phyloP scores from a whole-genome alignment of 169 alveolate species.

The Plasmodium yoelii region DNA sequence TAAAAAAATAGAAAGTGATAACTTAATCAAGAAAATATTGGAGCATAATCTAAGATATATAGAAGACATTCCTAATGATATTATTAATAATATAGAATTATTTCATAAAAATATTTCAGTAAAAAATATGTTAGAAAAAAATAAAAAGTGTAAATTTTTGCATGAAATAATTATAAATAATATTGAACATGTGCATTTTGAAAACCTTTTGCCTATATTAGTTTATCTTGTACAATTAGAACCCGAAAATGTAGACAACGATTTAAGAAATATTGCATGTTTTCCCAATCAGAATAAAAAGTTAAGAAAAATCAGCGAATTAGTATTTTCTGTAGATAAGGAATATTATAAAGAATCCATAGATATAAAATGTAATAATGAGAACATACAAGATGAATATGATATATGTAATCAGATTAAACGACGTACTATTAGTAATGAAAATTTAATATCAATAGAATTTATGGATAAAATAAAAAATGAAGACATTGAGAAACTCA shows the following conservation, averaged over 20 bases:
- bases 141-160: constrained; percentile 16
- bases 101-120: not conserved
- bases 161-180: constrained; percentile 41
- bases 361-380: not conserved
- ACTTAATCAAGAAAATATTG: constrained; percentile 1
- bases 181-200: constrained; percentile 18
- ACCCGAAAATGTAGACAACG: not conserved
- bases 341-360: constrained; percentile 4
- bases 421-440: not conserved
- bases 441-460: constrained; percentile 24
- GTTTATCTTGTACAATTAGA: constrained; percentile 13
- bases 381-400: not conserved
- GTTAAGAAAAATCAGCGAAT: constrained; percentile 20
- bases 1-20: constrained; percentile 12
- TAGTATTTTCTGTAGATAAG: constrained; percentile 12
- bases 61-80: constrained; percentile 35
- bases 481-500: constrained; percentile 26
- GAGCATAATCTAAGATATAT: constrained; percentile 23
- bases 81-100: not conserved
- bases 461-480: constrained; percentile 16
- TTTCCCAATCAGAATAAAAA: constrained; percentile 59
- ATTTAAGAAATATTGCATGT: constrained; percentile 14
- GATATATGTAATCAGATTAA: not conserved
- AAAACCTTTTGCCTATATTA: constrained; percentile 29
- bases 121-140: not conserved